A percentile compares a stretch with the other conserved stretches of the same genome.
phyloP scores from a whole-genome alignment of 208 protist species.

The Crithidia fasciculata region DNA sequence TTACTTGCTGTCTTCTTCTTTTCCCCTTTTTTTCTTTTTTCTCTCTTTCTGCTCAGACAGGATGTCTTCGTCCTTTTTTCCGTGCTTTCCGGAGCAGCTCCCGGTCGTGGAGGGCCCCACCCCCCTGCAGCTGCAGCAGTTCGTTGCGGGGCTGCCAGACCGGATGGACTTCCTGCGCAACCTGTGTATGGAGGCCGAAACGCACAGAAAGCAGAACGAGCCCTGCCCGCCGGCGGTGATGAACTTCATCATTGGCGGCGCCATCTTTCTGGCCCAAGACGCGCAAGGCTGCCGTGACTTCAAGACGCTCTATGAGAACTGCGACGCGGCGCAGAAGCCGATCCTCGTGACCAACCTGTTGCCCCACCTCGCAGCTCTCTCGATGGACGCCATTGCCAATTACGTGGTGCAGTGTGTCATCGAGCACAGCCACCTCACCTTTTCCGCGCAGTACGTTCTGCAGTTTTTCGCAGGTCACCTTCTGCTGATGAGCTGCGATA shows the following conservation, averaged over 20 bases:
- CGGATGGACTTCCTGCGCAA: too few relatives aligned
- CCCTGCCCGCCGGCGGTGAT: too few relatives aligned
- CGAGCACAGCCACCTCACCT: constrained; percentile 64
- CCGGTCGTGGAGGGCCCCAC: too few relatives aligned
- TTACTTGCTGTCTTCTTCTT: background rate
- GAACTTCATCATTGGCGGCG: too few relatives aligned
- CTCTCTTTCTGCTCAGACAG: background rate
- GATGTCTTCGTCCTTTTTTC: background rate
- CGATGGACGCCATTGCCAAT: constrained; percentile 86
- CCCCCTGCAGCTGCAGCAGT: too few relatives aligned
- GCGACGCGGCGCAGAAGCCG: constrained; percentile 55
- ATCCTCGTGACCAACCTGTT: constrained; percentile 64
- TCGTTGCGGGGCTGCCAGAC: too few relatives aligned
- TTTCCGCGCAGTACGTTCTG: constrained; percentile 67
- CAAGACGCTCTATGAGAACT: constrained; percentile 81
- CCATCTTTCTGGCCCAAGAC: too few relatives aligned
- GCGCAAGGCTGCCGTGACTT: constrained; percentile 86
- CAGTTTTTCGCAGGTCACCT: constrained; percentile 62
- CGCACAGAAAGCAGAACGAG: too few relatives aligned
- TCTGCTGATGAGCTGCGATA: constrained; percentile 81
- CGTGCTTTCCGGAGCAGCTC: background rate
- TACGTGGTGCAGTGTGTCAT: constrained; percentile 91
- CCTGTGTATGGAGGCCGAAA: too few relatives aligned
- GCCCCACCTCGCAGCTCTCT: constrained; percentile 68
- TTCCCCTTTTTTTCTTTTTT: background rate